phyloP scores from a whole-genome alignment of 768 basidiomycete genomes.

The Postia placenta region DNA sequence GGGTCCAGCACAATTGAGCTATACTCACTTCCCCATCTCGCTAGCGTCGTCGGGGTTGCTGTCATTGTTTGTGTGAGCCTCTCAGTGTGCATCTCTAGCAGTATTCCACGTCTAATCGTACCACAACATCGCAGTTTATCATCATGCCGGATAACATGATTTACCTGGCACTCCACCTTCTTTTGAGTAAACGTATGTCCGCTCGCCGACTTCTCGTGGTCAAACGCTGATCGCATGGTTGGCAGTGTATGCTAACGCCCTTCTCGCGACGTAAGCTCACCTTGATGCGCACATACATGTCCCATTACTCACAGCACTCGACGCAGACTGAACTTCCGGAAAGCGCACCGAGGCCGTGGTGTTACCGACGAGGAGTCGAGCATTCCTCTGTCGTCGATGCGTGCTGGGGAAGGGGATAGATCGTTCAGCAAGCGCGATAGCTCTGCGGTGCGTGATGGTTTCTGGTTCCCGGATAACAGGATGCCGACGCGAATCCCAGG shows the following conservation, averaged over 20 bases:
- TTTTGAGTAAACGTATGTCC: conserved; percentile 11
- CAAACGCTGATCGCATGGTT: neutral
- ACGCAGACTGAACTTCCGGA: conserved; percentile 9
- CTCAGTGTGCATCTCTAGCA: neutral
- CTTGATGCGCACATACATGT: neutral
- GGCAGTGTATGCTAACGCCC: conserved; percentile 11
- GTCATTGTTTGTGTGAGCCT: conserved; percentile 8
- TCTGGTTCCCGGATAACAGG: neutral
- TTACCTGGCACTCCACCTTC: conserved; percentile 11
- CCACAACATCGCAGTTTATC: conserved; percentile 1
- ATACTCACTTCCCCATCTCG: neutral
- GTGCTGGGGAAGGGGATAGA: neutral
- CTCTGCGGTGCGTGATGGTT: neutral
- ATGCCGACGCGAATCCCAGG: neutral
- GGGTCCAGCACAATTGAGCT: too few relatives aligned
- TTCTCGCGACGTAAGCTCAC: conserved; percentile 8
- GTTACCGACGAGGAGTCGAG: neutral
- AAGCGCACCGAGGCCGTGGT: neutral
- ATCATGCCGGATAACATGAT: conserved; percentile 11
- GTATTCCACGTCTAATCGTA: too few relatives aligned
- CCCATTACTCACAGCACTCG: neutral
- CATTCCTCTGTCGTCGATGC: conserved; percentile 1
- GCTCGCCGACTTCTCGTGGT: neutral
- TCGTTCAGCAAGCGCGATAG: neutral
- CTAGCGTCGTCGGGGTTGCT: conserved; percentile 7